A percentile compares a stretch with the other conserved stretches of the same genome.
phyloP scores from a whole-genome alignment of 345 rosid species.

The Trapa bicornis region DNA sequence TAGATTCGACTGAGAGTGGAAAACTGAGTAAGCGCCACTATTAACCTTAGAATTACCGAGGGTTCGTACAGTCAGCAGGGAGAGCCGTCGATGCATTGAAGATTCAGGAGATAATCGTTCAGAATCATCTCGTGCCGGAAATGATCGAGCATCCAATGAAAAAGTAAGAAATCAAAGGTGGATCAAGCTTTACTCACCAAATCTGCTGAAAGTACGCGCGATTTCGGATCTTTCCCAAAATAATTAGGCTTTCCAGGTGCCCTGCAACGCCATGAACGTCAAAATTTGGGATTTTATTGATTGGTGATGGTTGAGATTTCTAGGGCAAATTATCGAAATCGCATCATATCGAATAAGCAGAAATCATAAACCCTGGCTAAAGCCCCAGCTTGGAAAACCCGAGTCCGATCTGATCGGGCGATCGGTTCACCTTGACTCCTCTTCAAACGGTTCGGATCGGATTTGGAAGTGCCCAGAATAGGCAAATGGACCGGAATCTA shows the following conservation, averaged over 20 bases:
- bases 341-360: neutral
- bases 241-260: neutral
- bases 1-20: constrained; percentile 6
- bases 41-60: neutral
- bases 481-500: neutral
- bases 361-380: constrained; percentile 2
- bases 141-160: neutral
- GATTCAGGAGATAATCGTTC: neutral
- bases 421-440: too few species aligned
- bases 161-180: neutral
- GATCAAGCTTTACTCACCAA: neutral
- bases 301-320: neutral
- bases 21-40: neutral
- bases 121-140: neutral
- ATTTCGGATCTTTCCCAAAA: neutral
- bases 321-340: neutral
- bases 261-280: neutral
- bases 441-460: neutral
- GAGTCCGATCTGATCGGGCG: neutral
- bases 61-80: neutral
- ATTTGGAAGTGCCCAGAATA: neutral
- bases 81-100: constrained; percentile 7
- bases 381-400: neutral
- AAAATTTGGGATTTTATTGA: neutral
- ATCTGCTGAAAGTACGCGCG: neutral